phyloP scores from a whole-genome alignment of 1,284 basidiomycete species.

The Melampsora larici-populina region DNA sequence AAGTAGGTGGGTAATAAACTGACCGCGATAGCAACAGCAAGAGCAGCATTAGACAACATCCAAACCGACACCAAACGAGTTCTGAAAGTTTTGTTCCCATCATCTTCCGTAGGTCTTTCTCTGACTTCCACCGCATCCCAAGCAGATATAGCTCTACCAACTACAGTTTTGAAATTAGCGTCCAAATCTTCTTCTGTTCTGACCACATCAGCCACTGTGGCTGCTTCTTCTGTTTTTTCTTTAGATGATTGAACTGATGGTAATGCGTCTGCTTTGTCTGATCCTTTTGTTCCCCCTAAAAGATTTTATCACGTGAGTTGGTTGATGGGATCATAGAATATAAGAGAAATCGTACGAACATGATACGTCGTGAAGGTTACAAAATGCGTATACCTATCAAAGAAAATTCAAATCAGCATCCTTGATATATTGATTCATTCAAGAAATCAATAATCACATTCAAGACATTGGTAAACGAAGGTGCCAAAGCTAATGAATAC shows the following conservation, averaged over 20 bases:
- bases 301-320: not conserved
- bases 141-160: conserved; percentile 84
- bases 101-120: conserved; percentile 48
- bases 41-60: conserved; percentile 44
- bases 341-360: conserved; percentile 11
- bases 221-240: conserved; percentile 63
- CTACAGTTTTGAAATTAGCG: conserved; percentile 87
- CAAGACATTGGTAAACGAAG: conserved; percentile 87
- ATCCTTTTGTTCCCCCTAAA: conserved; percentile 83
- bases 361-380: conserved; percentile 70
- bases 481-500: conserved; percentile 64
- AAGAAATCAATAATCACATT: conserved; percentile 19
- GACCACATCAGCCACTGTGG: conserved; percentile 64
- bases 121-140: conserved; percentile 65
- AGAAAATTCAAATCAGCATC: conserved; percentile 62
- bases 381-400: conserved; percentile 40
- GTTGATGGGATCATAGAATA: not conserved
- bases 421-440: conserved; percentile 72
- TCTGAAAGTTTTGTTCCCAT: conserved; percentile 54
- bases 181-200: conserved; percentile 77
- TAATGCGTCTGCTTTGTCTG: conserved; percentile 90
- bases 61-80: conserved; percentile 53
- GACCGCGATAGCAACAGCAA: conserved; percentile 41
- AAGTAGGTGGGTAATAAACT: not conserved
- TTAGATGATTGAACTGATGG: conserved; percentile 84